Evolutionary conservation across 2,329 filamentous ascomycete species (phyloP).

Genomic region (Penicillium sp.): DNA sequence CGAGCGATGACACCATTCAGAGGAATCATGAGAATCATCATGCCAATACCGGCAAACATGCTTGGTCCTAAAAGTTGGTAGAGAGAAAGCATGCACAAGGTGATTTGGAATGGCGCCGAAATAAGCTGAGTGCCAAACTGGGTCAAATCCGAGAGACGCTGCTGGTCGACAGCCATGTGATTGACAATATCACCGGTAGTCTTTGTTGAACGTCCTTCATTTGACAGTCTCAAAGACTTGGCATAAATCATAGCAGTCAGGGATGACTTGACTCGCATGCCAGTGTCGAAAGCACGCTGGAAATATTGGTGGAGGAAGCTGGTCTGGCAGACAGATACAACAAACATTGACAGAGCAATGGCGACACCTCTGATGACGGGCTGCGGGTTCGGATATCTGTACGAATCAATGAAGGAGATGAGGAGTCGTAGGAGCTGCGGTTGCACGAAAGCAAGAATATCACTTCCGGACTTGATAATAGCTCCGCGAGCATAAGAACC

Average conservation of each 20-base stretch:
- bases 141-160: constrained; percentile 87
- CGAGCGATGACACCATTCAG: constrained; percentile 88
- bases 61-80: constrained; percentile 93
- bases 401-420: constrained; percentile 80
- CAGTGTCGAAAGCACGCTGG: constrained; percentile 87
- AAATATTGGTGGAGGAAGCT: constrained; percentile 95
- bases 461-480: constrained; percentile 84
- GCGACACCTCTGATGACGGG: constrained; percentile 79
- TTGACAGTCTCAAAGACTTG: constrained; percentile 85
- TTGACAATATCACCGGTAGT: constrained; percentile 98
- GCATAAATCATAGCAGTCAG: constrained; percentile 87
- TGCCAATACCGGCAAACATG: constrained; percentile 90
- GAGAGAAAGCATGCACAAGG: constrained; percentile 89
- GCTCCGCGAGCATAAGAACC: constrained; percentile 76
- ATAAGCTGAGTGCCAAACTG: constrained; percentile 94
- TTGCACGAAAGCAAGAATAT: constrained; percentile 80
- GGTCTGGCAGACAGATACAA: constrained; percentile 79
- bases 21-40: constrained; percentile 97
- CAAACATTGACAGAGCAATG: constrained; percentile 90
- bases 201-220: constrained; percentile 83
- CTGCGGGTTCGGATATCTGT: constrained; percentile 60
- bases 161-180: constrained; percentile 97
- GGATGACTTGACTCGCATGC: constrained; percentile 93
- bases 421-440: constrained; percentile 83
- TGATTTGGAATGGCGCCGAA: constrained; percentile 96